Conservation (phyloP, 371 early-diverging fungal genomes). For the Mucor piriformis region DNA sequence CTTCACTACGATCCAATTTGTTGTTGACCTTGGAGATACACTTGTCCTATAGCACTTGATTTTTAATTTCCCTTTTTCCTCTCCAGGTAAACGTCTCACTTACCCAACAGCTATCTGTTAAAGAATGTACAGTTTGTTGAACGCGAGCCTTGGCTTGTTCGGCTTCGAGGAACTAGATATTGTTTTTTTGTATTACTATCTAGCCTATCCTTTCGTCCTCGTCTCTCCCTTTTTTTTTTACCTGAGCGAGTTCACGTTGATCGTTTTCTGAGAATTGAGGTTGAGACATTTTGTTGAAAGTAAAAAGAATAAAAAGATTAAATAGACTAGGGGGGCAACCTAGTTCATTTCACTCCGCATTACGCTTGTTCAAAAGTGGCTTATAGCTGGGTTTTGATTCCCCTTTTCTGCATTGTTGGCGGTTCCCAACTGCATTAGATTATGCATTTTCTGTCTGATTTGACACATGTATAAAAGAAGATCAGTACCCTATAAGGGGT, state of each 20-base stretch:
- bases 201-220: too few relatives aligned
- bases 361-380: too few relatives aligned
- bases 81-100: neutral
- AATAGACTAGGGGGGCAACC: neutral
- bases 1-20: conserved; percentile 68
- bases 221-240: conserved; percentile 9
- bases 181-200: too few relatives aligned
- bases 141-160: conserved; percentile 77
- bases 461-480: too few relatives aligned
- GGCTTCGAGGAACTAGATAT: conserved; percentile 66
- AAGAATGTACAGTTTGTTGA: conserved; percentile 68
- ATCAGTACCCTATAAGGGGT: too few relatives aligned
- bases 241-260: conserved; percentile 64
- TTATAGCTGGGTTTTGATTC: neutral
- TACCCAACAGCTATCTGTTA: conserved; percentile 78
- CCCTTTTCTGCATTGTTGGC: too few relatives aligned
- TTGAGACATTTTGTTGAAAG: conserved; percentile 20
- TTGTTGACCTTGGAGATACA: conserved; percentile 74
- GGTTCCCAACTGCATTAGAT: too few relatives aligned
- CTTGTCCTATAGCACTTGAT: conserved; percentile 54
- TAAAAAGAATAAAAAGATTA: conserved; percentile 4
- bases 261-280: conserved; percentile 61
- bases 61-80: neutral
- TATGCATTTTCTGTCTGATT: too few relatives aligned
- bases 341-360: neutral